Conservation (phyloP, 257 asterid species). For the Solanum paucissectum region DNA sequence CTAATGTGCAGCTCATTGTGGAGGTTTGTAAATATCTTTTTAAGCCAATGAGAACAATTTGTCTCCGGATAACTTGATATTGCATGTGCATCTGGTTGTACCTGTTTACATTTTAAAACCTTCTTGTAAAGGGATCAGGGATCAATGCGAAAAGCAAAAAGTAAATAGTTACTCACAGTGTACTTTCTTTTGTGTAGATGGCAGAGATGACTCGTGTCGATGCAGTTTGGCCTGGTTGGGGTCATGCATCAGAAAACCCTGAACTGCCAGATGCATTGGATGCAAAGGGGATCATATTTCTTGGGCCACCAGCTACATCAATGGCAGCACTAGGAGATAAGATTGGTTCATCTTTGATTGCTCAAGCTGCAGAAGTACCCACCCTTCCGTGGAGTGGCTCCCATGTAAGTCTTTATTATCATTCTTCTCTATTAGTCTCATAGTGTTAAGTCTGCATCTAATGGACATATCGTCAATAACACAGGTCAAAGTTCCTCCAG, state of each 20-base stretch:
- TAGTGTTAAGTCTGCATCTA: constrained; percentile 3
- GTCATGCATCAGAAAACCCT: constrained; percentile 99
- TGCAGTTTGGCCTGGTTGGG: constrained; percentile 99
- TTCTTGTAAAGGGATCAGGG: not conserved
- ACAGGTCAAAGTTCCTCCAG: constrained; percentile 75
- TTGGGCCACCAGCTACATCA: constrained; percentile 85
- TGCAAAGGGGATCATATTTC: constrained; percentile 77
- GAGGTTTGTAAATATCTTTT: constrained; percentile 50
- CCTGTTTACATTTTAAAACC: not conserved
- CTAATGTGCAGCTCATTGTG: constrained; percentile 94
- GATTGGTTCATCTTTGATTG: constrained; percentile 94
- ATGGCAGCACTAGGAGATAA: constrained; percentile 99
- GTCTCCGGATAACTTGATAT: not conserved
- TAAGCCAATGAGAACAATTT: not conserved
- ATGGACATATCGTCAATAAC: not conserved
- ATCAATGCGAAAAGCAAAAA: not conserved
- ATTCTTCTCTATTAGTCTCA: not conserved
- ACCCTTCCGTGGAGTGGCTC: constrained; percentile 99
- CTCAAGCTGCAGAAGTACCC: constrained; percentile 98
- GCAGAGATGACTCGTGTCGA: constrained; percentile 96
- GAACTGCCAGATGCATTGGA: constrained; percentile 89
- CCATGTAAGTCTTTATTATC: constrained; percentile 44
- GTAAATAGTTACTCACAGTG: not conserved
- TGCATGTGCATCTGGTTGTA: not conserved
- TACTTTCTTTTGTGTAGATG: constrained; percentile 40